Conservation (phyloP, 2,329 filamentous ascomycete species). For the Dactylellina parvicollis region DNA sequence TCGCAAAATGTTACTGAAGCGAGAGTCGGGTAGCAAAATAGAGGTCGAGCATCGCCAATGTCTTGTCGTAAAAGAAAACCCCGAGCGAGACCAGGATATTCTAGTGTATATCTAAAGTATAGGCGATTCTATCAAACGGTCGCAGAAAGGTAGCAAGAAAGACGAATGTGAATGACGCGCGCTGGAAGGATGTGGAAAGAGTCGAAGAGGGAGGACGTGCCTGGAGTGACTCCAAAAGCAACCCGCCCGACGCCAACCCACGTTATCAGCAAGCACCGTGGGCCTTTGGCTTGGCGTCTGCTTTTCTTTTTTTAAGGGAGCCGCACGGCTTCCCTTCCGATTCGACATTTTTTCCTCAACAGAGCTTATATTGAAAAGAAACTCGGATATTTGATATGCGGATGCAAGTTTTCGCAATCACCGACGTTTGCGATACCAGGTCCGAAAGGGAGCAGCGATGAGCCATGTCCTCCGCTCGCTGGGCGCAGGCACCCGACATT, state of each 20-base stretch:
- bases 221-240: constrained; percentile 47
- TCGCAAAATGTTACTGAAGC: neutral
- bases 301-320: constrained; percentile 9
- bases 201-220: constrained; percentile 8
- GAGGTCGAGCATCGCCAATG: constrained; percentile 2
- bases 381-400: no score
- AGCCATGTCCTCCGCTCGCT: constrained; percentile 48
- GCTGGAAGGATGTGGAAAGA: constrained; percentile 15
- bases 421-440: neutral
- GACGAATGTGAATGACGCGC: neutral
- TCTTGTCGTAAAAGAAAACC: neutral
- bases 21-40: neutral
- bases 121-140: neutral
- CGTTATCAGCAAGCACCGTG: constrained; percentile 47
- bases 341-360: neutral
- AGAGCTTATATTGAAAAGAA: no score
- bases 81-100: neutral
- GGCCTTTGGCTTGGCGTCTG: neutral
- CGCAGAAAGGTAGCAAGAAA: neutral
- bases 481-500: constrained; percentile 33
- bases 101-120: neutral
- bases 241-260: constrained; percentile 43
- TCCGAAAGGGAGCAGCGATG: constrained; percentile 29
- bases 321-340: constrained; percentile 11
- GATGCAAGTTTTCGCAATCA: neutral